These are phyloP conservation scores for Tagetes patula DNA, from an alignment of 129 eudicot species.

Conservation along the genomic window DNA sequence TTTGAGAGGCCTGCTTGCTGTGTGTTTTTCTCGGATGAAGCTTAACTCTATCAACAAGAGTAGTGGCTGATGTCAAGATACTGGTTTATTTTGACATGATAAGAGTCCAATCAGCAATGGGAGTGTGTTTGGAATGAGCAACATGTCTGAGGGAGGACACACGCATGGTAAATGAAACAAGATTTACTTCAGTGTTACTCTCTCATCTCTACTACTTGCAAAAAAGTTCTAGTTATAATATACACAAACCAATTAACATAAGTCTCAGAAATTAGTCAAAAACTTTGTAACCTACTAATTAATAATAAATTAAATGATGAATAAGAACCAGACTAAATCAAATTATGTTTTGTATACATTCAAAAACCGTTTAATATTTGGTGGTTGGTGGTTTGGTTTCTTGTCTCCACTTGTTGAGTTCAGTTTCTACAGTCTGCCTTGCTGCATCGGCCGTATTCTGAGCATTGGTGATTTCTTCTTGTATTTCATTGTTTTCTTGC, in stretches of 20 bases:
- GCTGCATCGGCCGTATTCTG: constrained; percentile 70
- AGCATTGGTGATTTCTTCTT: constrained; percentile 58
- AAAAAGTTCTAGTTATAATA: no score
- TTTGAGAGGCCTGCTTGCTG: neutral
- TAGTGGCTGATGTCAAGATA: neutral
- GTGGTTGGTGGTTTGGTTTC: constrained; percentile 25
- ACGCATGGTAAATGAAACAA: neutral
- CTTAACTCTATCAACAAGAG: neutral
- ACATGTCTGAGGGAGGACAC: no score
- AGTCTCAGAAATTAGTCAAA: no score
- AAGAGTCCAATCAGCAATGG: neutral
- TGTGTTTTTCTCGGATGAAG: neutral
- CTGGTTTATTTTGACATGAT: neutral
- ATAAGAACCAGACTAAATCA: no score
- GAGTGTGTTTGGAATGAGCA: neutral
- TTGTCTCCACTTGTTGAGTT: constrained; percentile 51
- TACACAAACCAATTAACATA: no score
- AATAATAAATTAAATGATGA: no score
- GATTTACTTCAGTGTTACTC: neutral
- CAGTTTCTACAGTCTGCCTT: constrained; percentile 48
- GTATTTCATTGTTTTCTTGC: constrained; percentile 55
- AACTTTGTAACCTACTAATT: no score
- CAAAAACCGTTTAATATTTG: no score
- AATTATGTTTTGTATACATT: no score
- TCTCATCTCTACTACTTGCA: neutral